Evolutionary conservation across 2,329 filamentous ascomycete species (phyloP).

Genomic region (Colletotrichum ledebouriae): DNA sequence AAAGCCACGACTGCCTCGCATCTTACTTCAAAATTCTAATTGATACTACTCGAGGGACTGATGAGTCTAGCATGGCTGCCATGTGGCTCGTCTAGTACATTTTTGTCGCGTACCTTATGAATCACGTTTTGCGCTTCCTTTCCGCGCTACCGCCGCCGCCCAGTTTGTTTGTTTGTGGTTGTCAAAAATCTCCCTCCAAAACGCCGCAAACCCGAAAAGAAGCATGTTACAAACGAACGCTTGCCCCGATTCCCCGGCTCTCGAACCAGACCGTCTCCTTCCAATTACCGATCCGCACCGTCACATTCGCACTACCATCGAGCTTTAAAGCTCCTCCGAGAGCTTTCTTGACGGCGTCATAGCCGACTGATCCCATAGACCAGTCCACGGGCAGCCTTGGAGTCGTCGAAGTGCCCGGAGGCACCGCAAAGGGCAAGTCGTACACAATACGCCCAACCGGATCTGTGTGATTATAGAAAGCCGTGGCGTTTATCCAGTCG

Average conservation of each 20-base stretch:
- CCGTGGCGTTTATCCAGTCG: constrained; percentile 84
- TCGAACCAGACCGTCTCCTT: constrained; percentile 78
- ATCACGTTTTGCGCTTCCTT: constrained; percentile 9
- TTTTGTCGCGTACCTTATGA: not conserved
- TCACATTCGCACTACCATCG: constrained; percentile 82
- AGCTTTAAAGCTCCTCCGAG: constrained; percentile 84
- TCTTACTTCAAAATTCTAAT: constrained; percentile 2
- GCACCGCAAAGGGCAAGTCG: constrained; percentile 79
- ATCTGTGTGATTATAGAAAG: constrained; percentile 85
- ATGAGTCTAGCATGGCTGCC: constrained; percentile 17
- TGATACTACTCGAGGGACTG: constrained; percentile 14
- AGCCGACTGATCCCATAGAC: constrained; percentile 82
- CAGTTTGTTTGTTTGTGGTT: constrained; percentile 7
- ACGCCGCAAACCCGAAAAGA: constrained; percentile 38
- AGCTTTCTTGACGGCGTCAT: constrained; percentile 83
- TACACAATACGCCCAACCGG: constrained; percentile 84
- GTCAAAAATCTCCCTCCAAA: constrained; percentile 14
- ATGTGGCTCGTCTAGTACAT: constrained; percentile 16
- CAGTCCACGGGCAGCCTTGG: constrained; percentile 87
- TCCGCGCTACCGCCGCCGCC: constrained; percentile 7
- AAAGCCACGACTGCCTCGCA: too few relatives aligned
- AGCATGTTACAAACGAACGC: constrained; percentile 62
- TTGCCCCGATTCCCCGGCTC: constrained; percentile 78
- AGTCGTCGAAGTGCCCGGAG: constrained; percentile 78
- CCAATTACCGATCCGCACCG: constrained; percentile 81